Evolutionary conservation across 352 stramenopile species (phyloP).

Genomic region (Phytophthora lateralis): DNA sequence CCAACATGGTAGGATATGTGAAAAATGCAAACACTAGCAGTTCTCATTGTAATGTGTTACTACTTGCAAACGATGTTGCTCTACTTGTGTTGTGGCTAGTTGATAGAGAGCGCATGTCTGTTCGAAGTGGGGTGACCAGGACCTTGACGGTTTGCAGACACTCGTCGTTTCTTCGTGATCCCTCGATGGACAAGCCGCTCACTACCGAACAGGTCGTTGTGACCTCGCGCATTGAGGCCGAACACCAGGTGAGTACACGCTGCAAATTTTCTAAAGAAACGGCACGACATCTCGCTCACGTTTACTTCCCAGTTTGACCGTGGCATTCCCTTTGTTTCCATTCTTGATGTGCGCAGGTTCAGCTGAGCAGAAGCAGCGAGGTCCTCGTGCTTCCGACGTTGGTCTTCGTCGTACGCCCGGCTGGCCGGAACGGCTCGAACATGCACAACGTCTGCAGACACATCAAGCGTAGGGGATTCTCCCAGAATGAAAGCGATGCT

Average conservation of each 20-base stretch:
- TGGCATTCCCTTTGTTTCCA: conserved; percentile 8
- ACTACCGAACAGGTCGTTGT: conserved; percentile 8
- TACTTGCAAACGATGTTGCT: too few species aligned
- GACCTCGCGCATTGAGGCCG: background rate
- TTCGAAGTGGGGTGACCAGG: background rate
- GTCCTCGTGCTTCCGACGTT: conserved; percentile 1
- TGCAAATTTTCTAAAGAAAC: background rate
- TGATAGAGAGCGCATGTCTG: background rate
- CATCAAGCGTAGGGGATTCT: background rate
- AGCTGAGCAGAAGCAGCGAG: background rate
- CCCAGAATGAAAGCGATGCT: conserved; percentile 4
- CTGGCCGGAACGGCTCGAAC: conserved; percentile 1
- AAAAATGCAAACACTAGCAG: too few species aligned
- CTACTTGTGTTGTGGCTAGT: background rate
- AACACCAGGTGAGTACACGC: conserved; percentile 1
- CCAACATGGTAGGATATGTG: too few species aligned
- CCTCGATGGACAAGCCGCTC: conserved; percentile 6
- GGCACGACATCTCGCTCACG: background rate
- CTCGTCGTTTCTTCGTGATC: background rate
- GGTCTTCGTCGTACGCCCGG: background rate
- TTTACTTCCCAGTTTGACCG: background rate
- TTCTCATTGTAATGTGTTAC: too few species aligned
- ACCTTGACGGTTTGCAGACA: background rate
- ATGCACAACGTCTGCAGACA: background rate
- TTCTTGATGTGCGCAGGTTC: background rate